phyloP scores from a whole-genome alignment of 2,329 filamentous ascomycete genomes.

The Sclerotinia spermophila region DNA sequence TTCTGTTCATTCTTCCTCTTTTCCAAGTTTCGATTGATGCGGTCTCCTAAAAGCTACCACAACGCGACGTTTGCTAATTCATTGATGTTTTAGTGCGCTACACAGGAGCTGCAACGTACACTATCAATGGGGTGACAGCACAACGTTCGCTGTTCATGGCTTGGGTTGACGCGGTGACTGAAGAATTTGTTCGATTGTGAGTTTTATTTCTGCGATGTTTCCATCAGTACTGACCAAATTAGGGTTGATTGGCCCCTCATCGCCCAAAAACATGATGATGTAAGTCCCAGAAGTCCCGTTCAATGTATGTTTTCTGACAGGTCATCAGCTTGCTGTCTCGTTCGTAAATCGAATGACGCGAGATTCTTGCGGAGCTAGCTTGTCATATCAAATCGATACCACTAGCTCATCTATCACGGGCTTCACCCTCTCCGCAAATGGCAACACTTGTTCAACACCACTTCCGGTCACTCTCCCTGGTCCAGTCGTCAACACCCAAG shows the following conservation, averaged over 20 bases:
- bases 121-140: slow-evolving; percentile 18
- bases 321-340: not conserved
- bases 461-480: slow-evolving; percentile 39
- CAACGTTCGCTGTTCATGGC: slow-evolving; percentile 17
- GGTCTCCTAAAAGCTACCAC: not conserved
- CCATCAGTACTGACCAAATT: not conserved
- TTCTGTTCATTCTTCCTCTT: not conserved
- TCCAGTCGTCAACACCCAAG: slow-evolving; percentile 24
- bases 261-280: slow-evolving; percentile 53
- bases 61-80: not conserved
- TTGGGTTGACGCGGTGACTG: slow-evolving; percentile 16
- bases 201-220: not conserved
- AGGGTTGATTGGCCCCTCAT: slow-evolving; percentile 48
- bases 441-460: slow-evolving; percentile 26
- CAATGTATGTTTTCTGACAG: slow-evolving; percentile 17
- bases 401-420: slow-evolving; percentile 26
- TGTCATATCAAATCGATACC: slow-evolving; percentile 23
- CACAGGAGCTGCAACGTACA: slow-evolving; percentile 14
- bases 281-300: slow-evolving; percentile 36
- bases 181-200: slow-evolving; percentile 21
- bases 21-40: not conserved
- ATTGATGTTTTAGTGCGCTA: slow-evolving; percentile 11
- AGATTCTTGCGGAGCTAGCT: slow-evolving; percentile 26
- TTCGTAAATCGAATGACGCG: slow-evolving; percentile 48
- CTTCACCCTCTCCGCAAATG: slow-evolving; percentile 42